Conservation (phyloP, 352 stramenopile genomes). For the Globisporangium alternatum region DNA sequence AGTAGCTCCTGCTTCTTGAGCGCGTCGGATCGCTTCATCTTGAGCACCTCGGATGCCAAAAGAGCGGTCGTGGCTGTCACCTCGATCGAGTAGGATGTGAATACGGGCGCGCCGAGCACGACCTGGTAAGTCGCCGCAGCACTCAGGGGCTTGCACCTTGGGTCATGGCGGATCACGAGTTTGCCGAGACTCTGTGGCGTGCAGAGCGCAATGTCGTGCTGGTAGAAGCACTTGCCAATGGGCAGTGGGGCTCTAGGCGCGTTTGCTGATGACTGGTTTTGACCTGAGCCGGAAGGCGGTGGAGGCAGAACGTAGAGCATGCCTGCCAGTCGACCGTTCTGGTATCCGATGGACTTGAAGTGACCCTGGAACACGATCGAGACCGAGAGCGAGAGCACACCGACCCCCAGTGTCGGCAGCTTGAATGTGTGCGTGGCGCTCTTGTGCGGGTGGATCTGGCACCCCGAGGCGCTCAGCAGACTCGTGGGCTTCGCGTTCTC, state of each 20-base stretch:
- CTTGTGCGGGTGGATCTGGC: constrained; percentile 60
- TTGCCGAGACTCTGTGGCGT: constrained; percentile 65
- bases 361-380: constrained; percentile 74
- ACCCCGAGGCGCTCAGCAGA: constrained; percentile 39
- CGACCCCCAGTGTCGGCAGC: constrained; percentile 34
- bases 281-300: background rate
- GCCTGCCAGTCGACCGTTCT: constrained; percentile 68
- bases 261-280: background rate
- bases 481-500: constrained; percentile 25
- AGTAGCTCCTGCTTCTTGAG: constrained; percentile 70
- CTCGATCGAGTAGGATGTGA: constrained; percentile 67
- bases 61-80: constrained; percentile 42
- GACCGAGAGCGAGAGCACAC: constrained; percentile 48
- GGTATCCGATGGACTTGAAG: constrained; percentile 67
- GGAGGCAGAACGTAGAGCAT: constrained; percentile 70
- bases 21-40: constrained; percentile 44
- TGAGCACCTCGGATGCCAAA: constrained; percentile 47
- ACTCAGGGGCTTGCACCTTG: constrained; percentile 43
- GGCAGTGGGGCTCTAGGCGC: constrained; percentile 25
- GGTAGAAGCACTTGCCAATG: constrained; percentile 55
- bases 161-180: constrained; percentile 65
- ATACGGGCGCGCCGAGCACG: constrained; percentile 66
- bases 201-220: constrained; percentile 53
- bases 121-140: constrained; percentile 62
- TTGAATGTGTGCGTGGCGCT: constrained; percentile 61